Percentiles rank a stretch among this genome's conserved stretches.
These are phyloP conservation scores for Fusarium longipes DNA, from an alignment of 2,329 filamentous ascomycete species.

Conservation along the genomic window DNA sequence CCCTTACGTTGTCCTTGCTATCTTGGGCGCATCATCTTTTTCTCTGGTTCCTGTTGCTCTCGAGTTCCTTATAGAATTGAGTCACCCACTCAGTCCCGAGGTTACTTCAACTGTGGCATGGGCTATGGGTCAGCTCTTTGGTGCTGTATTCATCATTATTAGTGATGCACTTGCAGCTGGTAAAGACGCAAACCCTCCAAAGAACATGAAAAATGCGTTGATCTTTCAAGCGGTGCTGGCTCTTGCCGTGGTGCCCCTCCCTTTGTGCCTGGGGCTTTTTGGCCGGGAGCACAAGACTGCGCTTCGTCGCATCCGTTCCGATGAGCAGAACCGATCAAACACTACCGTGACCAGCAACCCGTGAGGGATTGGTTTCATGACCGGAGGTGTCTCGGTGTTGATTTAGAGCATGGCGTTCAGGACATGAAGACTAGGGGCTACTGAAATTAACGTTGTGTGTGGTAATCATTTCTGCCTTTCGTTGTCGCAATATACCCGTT, in stretches of 20 bases:
- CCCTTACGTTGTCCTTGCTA: slow-evolving; percentile 78
- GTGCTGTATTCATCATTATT: slow-evolving; percentile 85
- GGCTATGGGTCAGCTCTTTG: slow-evolving; percentile 86
- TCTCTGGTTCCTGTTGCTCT: slow-evolving; percentile 83
- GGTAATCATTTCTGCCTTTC: slow-evolving; percentile 22
- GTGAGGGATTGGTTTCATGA: slow-evolving; percentile 12
- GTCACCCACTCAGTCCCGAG: slow-evolving; percentile 87
- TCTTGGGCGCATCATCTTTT: slow-evolving; percentile 85
- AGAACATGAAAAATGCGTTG: slow-evolving; percentile 79
- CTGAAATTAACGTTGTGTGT: slow-evolving; percentile 21
- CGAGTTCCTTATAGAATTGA: slow-evolving; percentile 88
- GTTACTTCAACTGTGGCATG: slow-evolving; percentile 86
- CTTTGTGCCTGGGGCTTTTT: slow-evolving; percentile 76
- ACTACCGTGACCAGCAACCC: slow-evolving; percentile 35
- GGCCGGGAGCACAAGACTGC: slow-evolving; percentile 65
- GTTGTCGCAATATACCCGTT: slow-evolving; percentile 44
- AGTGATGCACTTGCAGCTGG: slow-evolving; percentile 78
- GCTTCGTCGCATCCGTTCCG: slow-evolving; percentile 62
- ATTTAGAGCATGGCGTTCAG: not conserved
- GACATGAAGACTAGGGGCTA: not conserved
- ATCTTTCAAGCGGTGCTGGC: slow-evolving; percentile 83
- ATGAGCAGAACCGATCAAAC: slow-evolving; percentile 47
- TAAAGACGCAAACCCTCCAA: slow-evolving; percentile 65
- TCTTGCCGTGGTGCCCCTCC: slow-evolving; percentile 71
- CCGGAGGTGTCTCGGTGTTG: not conserved